Conservation (phyloP, 2,329 filamentous ascomycete genomes). For the Ceratocystis harringtonii region DNA sequence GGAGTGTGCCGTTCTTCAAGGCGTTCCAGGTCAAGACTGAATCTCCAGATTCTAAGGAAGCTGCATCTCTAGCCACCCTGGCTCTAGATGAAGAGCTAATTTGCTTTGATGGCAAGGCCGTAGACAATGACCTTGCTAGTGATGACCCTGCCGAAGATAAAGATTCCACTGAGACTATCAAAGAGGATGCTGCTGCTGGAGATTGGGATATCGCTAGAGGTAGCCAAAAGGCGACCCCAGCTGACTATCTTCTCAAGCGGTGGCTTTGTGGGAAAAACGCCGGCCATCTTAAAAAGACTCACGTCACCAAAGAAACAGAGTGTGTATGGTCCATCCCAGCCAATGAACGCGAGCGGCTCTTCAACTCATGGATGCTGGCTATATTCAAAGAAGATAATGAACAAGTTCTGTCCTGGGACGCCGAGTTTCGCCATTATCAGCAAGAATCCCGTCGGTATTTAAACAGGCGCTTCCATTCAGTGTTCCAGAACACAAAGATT, state of each 20-base stretch:
- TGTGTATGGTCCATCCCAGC: constrained; percentile 39
- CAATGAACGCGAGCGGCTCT: constrained; percentile 25
- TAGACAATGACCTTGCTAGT: no score
- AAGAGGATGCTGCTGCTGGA: no score
- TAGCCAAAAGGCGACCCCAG: not conserved
- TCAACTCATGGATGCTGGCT: constrained; percentile 29
- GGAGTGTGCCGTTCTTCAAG: not conserved
- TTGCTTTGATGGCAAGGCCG: no score
- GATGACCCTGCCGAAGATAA: no score
- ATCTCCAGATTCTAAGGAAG: no score
- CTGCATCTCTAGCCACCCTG: no score
- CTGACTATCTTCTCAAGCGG: constrained; percentile 35
- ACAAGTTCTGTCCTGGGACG: constrained; percentile 26
- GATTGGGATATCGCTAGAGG: no score
- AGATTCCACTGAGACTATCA: no score
- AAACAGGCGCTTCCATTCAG: constrained; percentile 27
- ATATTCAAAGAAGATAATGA: constrained; percentile 37
- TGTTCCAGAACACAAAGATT: constrained; percentile 41
- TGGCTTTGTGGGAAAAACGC: constrained; percentile 37
- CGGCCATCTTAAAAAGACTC: constrained; percentile 27
- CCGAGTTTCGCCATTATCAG: constrained; percentile 30
- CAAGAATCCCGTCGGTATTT: constrained; percentile 30
- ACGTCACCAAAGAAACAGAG: constrained; percentile 21
- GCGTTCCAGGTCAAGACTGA: not conserved
- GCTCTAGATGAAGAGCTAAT: no score